These are phyloP conservation scores for Umbelopsis sp. DNA, from an alignment of 371 early-diverging fungal genomes.

Conservation along the genomic window DNA sequence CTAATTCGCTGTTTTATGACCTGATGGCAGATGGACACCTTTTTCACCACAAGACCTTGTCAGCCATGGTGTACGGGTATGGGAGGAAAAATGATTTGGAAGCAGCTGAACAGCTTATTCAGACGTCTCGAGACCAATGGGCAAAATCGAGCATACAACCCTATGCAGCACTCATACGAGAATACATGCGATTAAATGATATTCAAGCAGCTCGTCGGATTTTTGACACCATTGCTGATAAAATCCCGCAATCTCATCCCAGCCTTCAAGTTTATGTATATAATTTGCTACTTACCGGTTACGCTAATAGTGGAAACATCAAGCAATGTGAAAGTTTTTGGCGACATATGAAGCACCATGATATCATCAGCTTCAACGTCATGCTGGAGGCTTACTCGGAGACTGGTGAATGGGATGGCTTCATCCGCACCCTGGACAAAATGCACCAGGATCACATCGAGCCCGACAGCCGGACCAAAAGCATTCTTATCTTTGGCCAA, in stretches of 20 bases:
- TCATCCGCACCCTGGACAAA: neutral
- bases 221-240: neutral
- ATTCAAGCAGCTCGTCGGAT: neutral
- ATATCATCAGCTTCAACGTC: constrained; percentile 1
- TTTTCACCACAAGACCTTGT: neutral
- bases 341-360: neutral
- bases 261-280: neutral
- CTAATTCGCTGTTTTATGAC: constrained; percentile 4
- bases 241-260: neutral
- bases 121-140: neutral
- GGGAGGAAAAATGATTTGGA: neutral
- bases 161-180: neutral
- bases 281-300: constrained; percentile 9
- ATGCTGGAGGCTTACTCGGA: constrained; percentile 2
- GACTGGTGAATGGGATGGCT: neutral
- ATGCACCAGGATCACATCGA: neutral
- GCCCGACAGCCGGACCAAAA: neutral
- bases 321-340: neutral
- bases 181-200: constrained; percentile 1
- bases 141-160: neutral
- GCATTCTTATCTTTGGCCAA: constrained; percentile 15
- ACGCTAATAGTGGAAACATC: neutral
- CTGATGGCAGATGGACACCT: constrained; percentile 5
- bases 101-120: neutral
- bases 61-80: neutral